Evolutionary conservation across 1,284 basidiomycete genomes (phyloP), one percentile per base, ranked within the genome.

Genomic region (Irpex sp.): DNA sequence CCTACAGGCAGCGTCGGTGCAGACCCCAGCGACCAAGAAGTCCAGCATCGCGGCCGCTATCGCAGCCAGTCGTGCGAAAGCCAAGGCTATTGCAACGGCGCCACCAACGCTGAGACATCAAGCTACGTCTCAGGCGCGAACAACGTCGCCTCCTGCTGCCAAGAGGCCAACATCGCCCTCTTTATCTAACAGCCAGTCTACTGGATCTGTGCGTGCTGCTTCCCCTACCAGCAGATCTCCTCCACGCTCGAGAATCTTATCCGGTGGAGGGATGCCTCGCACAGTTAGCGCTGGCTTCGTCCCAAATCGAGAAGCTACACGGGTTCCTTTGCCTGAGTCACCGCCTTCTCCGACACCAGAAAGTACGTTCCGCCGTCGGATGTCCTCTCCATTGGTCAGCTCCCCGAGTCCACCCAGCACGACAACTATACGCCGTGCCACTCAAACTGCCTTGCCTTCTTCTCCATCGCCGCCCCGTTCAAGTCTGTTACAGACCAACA

Each of bases 21-120:
- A 55, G 53, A 82, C 86, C 9, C 82, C 82, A 55, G 72, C 75
- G 49, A 69, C 76, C 21, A 93, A 92, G 78, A 93, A 92, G 75
- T 84, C 82, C 59, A 92, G 89, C 66, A 79, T 93, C 61, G 90
- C 90, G 49, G 90, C 92, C 21, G 88, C 89, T 36, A 93, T 93
- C 70, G 91, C 92, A 53, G 91, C 91, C 13, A 93, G 88, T 71
- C 83, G 91, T 31, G 91, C 89, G 3, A 93, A 92, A 72, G 90
- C 91, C 9, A 93, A 87, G 70, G 88, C 84, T n/a, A 92, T 91
- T 64, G 90, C 91, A 2, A 88, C 80, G 47, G 89, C 90, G 7
- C 91, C 91, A 35, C 91, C 91, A 2, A 82, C 83, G 51, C 78
- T 92, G 54, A 82, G 88, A 62, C 91, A 93, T 72, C 89, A 92